Evolutionary conservation across 768 basidiomycete species (phyloP).

Genomic region (Paxillus ammoniavirescens): DNA sequence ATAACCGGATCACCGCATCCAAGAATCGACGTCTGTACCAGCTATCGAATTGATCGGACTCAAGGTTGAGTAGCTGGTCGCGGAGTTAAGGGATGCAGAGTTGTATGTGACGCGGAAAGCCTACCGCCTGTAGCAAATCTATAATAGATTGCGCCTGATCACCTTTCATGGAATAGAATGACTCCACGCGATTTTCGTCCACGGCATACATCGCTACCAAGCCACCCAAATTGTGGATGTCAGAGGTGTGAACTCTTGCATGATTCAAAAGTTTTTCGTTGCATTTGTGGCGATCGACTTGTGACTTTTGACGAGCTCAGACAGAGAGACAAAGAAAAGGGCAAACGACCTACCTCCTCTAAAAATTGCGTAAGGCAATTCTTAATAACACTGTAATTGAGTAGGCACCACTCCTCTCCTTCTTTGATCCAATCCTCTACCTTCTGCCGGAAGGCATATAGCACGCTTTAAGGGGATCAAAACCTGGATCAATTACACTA

Average conservation of each 20-base stretch:
- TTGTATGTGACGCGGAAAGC: neutral
- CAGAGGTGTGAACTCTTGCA: slow-evolving; percentile 17
- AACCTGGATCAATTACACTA: neutral
- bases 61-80: slow-evolving; percentile 23
- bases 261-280: slow-evolving; percentile 12
- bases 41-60: slow-evolving; percentile 17
- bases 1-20: slow-evolving; percentile 28
- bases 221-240: slow-evolving; percentile 24
- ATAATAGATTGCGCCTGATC: slow-evolving; percentile 23
- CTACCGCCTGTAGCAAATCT: slow-evolving; percentile 26
- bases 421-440: slow-evolving; percentile 19
- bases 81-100: neutral
- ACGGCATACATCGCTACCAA: slow-evolving; percentile 19
- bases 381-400: slow-evolving; percentile 21
- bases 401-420: slow-evolving; percentile 23
- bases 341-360: slow-evolving; percentile 4
- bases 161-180: slow-evolving; percentile 22
- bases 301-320: slow-evolving; percentile 11
- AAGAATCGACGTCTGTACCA: slow-evolving; percentile 30
- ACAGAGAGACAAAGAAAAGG: neutral
- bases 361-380: slow-evolving; percentile 11
- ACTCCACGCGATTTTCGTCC: slow-evolving; percentile 12
- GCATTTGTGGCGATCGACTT: slow-evolving; percentile 18
- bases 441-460: slow-evolving; percentile 12
- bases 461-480: slow-evolving; percentile 10